Evolutionary conservation across 1,284 basidiomycete genomes (phyloP).

Genomic region (Pseudozyma hubeiensis): DNA sequence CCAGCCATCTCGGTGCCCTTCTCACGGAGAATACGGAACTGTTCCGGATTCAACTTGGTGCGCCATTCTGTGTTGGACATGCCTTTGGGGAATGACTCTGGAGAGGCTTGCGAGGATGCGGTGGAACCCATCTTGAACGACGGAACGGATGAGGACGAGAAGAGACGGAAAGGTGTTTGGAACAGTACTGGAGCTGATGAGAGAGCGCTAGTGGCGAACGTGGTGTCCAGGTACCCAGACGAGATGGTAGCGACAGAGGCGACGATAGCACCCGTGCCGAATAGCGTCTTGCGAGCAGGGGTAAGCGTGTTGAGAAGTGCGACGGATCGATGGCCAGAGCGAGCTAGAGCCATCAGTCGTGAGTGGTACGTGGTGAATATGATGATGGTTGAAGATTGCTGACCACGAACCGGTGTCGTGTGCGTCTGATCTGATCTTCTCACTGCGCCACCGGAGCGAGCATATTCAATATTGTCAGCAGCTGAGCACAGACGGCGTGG

Average conservation of each 20-base stretch:
- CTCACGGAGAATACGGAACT: slow-evolving; percentile 87
- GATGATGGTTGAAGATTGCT: too few relatives aligned
- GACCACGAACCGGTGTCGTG: too few relatives aligned
- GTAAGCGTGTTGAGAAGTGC: slow-evolving; percentile 28
- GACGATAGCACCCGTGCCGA: slow-evolving; percentile 29
- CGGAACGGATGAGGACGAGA: slow-evolving; percentile 8
- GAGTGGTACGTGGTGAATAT: too few relatives aligned
- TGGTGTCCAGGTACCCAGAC: slow-evolving; percentile 12
- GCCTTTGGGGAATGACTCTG: slow-evolving; percentile 50
- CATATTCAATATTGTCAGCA: too few relatives aligned
- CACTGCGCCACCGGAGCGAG: too few relatives aligned
- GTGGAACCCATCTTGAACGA: slow-evolving; percentile 46
- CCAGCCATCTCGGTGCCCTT: slow-evolving; percentile 87
- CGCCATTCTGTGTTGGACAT: slow-evolving; percentile 88
- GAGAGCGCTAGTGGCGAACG: background rate
- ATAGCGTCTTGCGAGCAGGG: slow-evolving; percentile 20
- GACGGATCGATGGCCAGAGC: slow-evolving; percentile 21
- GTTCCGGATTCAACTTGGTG: slow-evolving; percentile 82
- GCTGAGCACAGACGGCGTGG: background rate
- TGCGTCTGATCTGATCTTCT: slow-evolving; percentile 12
- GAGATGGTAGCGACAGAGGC: slow-evolving; percentile 31
- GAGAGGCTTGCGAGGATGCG: slow-evolving; percentile 36
- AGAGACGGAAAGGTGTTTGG: slow-evolving; percentile 12
- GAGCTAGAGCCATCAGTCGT: slow-evolving; percentile 36
- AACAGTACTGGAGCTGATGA: slow-evolving; percentile 1